Percentiles rank a stretch among this genome's conserved stretches.
Evolutionary conservation across 805 yeast species (phyloP).

Genomic region (Isabelozyma pseudorhagii): DNA sequence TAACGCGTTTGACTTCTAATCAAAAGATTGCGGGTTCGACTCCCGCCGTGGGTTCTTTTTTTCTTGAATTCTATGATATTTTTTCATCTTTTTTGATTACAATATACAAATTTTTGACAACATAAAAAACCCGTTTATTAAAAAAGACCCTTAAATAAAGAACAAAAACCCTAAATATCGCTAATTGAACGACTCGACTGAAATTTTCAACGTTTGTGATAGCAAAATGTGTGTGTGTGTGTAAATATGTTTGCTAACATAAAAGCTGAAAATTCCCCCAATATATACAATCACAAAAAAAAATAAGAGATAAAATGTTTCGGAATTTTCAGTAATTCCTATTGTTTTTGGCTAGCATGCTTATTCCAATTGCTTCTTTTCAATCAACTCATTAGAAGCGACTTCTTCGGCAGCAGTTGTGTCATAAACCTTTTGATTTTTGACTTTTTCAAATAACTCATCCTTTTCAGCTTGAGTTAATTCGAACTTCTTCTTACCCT

Average conservation of each 20-base stretch:
- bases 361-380: neutral
- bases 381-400: neutral
- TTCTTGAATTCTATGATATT: neutral
- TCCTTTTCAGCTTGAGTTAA: conserved; percentile 51
- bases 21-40: conserved; percentile 67
- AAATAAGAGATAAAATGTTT: neutral
- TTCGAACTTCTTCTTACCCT: conserved; percentile 40
- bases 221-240: neutral
- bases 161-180: neutral
- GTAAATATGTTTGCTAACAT: neutral
- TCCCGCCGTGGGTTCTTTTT: conserved; percentile 42
- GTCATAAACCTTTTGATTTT: conserved; percentile 6
- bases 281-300: neutral
- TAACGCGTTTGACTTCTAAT: conserved; percentile 67
- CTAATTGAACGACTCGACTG: neutral
- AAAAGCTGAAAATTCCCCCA: neutral
- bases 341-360: neutral
- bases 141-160: neutral
- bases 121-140: neutral
- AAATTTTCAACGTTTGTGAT: neutral
- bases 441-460: conserved; percentile 42
- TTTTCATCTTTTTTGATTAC: too few species aligned
- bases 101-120: neutral
- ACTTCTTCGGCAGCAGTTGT: neutral
- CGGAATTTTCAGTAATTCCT: too few species aligned